Conservation (phyloP, 495 filamentous ascomycete species). For the Xylaria curta region DNA sequence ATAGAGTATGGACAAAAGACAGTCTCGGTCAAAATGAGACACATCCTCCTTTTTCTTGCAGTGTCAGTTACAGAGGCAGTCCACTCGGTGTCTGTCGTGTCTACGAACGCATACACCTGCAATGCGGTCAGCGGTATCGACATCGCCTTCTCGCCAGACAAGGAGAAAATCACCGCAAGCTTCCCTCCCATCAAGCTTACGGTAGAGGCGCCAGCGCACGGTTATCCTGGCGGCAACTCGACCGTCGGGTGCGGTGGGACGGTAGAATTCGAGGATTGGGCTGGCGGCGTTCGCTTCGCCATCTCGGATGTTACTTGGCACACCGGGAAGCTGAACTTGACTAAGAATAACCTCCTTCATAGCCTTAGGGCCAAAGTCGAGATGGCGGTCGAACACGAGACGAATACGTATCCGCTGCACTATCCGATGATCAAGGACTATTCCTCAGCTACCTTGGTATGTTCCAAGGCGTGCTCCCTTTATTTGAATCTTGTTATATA, state of each 20-base stretch:
- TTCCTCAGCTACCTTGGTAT: slow-evolving; percentile 26
- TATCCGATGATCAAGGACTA: slow-evolving; percentile 27
- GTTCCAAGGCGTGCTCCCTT: neutral
- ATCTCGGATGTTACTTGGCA: slow-evolving; percentile 29
- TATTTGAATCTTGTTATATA: neutral
- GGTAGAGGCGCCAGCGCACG: slow-evolving; percentile 15
- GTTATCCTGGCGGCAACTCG: slow-evolving; percentile 26
- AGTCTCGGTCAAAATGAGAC: slow-evolving; percentile 9
- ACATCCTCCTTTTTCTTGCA: neutral
- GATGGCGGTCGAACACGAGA: slow-evolving; percentile 19
- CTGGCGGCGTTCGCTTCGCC: slow-evolving; percentile 22
- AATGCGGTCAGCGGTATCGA: slow-evolving; percentile 27
- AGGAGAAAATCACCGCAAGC: slow-evolving; percentile 24
- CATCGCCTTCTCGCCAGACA: slow-evolving; percentile 20
- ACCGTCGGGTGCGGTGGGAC: slow-evolving; percentile 23
- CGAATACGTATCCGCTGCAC: slow-evolving; percentile 23
- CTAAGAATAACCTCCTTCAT: slow-evolving; percentile 6
- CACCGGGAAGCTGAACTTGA: slow-evolving; percentile 13
- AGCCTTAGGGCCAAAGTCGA: slow-evolving; percentile 23
- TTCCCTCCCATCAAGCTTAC: slow-evolving; percentile 19
- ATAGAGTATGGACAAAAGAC: too few relatives aligned
- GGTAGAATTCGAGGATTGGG: slow-evolving; percentile 29
- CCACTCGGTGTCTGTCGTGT: slow-evolving; percentile 23
- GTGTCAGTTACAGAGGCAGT: slow-evolving; percentile 14
- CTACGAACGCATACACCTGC: slow-evolving; percentile 22